Evolutionary conservation across 768 basidiomycete species (phyloP).

Genomic region (Lyophyllum shimeji): DNA sequence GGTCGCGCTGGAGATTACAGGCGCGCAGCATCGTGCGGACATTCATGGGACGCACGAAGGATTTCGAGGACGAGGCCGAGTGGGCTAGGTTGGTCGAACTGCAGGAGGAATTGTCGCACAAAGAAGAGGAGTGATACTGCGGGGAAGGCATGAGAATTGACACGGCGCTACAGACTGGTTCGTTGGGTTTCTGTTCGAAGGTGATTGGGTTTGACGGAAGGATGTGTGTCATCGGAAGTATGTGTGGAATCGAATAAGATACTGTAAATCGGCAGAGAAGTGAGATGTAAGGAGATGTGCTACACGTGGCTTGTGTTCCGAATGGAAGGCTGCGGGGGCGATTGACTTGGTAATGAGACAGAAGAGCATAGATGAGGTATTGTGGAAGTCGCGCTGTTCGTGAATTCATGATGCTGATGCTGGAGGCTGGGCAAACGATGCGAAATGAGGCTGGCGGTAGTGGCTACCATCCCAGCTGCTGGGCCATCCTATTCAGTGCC

Average conservation of each 20-base stretch:
- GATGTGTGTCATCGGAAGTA: slow-evolving; percentile 11
- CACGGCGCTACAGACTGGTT: slow-evolving; percentile 16
- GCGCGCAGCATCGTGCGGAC: slow-evolving; percentile 84
- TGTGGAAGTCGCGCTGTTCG: slow-evolving; percentile 10
- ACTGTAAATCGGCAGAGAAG: slow-evolving; percentile 15
- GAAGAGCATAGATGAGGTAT: slow-evolving; percentile 13
- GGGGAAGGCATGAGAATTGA: neutral
- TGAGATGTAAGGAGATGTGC: slow-evolving; percentile 2
- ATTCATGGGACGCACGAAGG: slow-evolving; percentile 84
- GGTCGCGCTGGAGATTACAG: slow-evolving; percentile 79
- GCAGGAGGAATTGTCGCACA: slow-evolving; percentile 61
- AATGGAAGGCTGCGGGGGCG: slow-evolving; percentile 7
- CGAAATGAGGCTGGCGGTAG: neutral
- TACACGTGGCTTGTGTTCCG: slow-evolving; percentile 22
- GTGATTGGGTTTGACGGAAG: slow-evolving; percentile 21
- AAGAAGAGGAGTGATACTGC: slow-evolving; percentile 12
- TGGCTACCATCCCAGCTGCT: slow-evolving; percentile 54
- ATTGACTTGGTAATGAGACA: slow-evolving; percentile 8
- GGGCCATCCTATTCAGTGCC: slow-evolving; percentile 70
- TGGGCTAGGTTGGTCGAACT: slow-evolving; percentile 69
- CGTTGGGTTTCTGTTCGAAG: slow-evolving; percentile 11
- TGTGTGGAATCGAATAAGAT: slow-evolving; percentile 18
- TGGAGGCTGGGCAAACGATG: neutral
- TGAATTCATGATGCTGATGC: slow-evolving; percentile 2
- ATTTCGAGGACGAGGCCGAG: slow-evolving; percentile 88